Evolutionary conservation across 2,329 filamentous ascomycete genomes (phyloP).

Genomic region (Fusarium sp.): DNA sequence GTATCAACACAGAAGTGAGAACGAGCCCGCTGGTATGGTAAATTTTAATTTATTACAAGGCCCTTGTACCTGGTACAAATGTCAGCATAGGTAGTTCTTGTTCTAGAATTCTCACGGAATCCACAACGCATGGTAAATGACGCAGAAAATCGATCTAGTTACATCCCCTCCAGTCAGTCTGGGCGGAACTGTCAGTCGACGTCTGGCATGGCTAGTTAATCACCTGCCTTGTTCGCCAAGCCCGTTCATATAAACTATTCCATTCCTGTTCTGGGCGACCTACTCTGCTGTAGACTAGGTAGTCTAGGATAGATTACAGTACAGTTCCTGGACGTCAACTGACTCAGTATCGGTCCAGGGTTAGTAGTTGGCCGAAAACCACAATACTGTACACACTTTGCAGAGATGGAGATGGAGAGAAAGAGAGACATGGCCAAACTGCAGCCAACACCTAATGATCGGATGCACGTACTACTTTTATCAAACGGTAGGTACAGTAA

Average conservation of each 20-base stretch:
- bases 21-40: background rate
- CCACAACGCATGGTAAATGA: conserved; percentile 12
- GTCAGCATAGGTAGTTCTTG: background rate
- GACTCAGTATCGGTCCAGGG: conserved; percentile 13
- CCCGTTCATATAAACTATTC: conserved; percentile 6
- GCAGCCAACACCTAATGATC: background rate
- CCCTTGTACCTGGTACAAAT: background rate
- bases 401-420: background rate
- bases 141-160: conserved; percentile 10
- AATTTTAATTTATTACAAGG: background rate
- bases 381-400: background rate
- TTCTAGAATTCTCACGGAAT: conserved; percentile 23
- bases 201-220: conserved; percentile 20
- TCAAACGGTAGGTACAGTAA: background rate
- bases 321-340: background rate
- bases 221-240: conserved; percentile 2
- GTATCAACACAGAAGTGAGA: background rate
- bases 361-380: background rate
- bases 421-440: background rate
- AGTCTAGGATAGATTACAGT: background rate
- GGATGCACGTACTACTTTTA: background rate
- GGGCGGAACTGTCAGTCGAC: conserved; percentile 26
- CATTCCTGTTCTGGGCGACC: conserved; percentile 23
- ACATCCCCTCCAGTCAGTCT: conserved; percentile 15
- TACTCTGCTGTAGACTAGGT: background rate